Evolutionary conservation across 768 basidiomycete species (phyloP).

Genomic region (Sarcomyxa edulis): DNA sequence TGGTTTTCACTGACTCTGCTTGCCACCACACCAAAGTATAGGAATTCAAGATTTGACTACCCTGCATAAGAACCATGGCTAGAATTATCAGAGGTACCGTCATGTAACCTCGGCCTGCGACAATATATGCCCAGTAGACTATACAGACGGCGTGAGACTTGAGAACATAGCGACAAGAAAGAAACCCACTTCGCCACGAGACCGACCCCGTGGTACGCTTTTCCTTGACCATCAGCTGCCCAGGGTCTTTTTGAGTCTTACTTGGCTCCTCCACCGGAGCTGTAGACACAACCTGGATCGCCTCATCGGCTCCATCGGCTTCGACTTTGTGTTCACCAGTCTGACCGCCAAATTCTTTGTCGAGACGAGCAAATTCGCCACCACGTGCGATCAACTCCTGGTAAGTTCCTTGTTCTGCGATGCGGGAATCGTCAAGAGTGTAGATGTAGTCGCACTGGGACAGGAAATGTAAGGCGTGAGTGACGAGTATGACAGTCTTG

Average conservation of each 20-base stretch:
- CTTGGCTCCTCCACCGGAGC: slow-evolving; percentile 24
- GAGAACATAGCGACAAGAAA: not conserved
- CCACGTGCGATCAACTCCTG: slow-evolving; percentile 38
- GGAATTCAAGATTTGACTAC: slow-evolving; percentile 52
- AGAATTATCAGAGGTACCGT: slow-evolving; percentile 48
- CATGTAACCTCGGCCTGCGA: slow-evolving; percentile 45
- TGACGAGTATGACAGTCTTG: slow-evolving; percentile 84
- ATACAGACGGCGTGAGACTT: not conserved
- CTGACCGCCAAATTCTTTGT: slow-evolving; percentile 56
- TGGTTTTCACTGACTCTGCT: slow-evolving; percentile 35
- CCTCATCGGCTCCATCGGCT: slow-evolving; percentile 15
- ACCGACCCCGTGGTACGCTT: slow-evolving; percentile 59
- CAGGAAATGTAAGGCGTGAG: slow-evolving; percentile 87
- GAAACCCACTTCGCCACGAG: slow-evolving; percentile 35
- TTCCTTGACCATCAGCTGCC: slow-evolving; percentile 62
- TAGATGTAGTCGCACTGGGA: slow-evolving; percentile 83
- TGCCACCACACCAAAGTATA: slow-evolving; percentile 76
- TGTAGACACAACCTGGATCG: slow-evolving; percentile 10
- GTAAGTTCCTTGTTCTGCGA: slow-evolving; percentile 74
- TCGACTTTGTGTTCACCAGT: slow-evolving; percentile 29
- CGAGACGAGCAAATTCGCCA: slow-evolving; percentile 53
- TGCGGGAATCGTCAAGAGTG: slow-evolving; percentile 66
- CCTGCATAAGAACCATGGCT: slow-evolving; percentile 54
- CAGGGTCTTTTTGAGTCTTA: slow-evolving; percentile 58
- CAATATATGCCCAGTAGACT: slow-evolving; percentile 60